Evolutionary conservation across 768 basidiomycete genomes (phyloP), one percentile per base, ranked within the genome.

Genomic region (Brasilioporus rufonigricans): DNA sequence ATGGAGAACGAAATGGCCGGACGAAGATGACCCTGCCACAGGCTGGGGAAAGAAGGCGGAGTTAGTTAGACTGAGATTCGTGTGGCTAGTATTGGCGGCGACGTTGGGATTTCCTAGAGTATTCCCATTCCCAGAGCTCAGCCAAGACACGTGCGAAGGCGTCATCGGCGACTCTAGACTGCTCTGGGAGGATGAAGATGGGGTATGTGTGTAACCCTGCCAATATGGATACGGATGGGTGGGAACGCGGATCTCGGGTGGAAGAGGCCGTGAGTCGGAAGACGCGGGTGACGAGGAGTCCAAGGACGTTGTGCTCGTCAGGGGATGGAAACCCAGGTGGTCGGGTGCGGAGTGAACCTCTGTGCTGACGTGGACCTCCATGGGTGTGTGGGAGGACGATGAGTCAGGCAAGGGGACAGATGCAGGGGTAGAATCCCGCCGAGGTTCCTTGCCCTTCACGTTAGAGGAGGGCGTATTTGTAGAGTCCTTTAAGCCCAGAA

Each of bases 71-170:
- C 40, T 39, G 31, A 51, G 50, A 50, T 53, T 45, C 35, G 35
- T 57, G 48, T 31, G 47, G 43, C 39, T 57, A 16, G 36, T 35
- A 48, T 48, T 57, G 48, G 41, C 51, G 48, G 26, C 13, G 33
- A 50, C 21, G 35, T 44, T 48, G 54, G 47, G n/a, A 21, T 45
- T 49, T 54, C 57, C 57, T 48, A 52, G 44, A 35, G 31, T 12
- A 5, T 50, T 58, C 7, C 56, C 48, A 13, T 50, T 65, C 5
- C 59, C 52, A 8, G 51, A 44, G 50, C 55, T 54, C 45, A 75
- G 53, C 77, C 76, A 77, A 12, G 73, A 73, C 44, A 77, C 73
- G 35, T 71, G 69, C 1, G 75, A 70, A n/a, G 75, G 75, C 2
- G 70, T 71, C 58, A 63, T 48, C 52, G 63, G 61, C 52, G 74